Evolutionary conservation across 2,329 filamentous ascomycete species (phyloP), one percentile per base, ranked within the genome.

Genomic region (Talaromyces sp.): DNA sequence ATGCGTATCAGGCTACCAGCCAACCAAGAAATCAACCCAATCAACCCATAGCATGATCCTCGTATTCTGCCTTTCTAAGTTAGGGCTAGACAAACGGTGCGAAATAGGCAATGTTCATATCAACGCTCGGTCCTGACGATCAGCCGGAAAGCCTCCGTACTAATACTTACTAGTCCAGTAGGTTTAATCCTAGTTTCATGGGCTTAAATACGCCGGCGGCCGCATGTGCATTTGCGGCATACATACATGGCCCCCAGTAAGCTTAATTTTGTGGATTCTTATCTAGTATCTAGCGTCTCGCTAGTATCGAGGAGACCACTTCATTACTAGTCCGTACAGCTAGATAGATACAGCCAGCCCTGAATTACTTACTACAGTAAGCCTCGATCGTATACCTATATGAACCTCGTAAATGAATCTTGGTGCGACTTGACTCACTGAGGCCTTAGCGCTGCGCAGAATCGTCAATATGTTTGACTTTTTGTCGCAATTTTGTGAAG

Each of bases 221-320:
- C 15, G 49, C 49, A 53, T 53, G 15, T 19, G 25, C 27, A 53
- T 53, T 25, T 1, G 49, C 49, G 17, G 49, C 25, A 53, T 31
- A 31, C 49, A 53, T 53, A 31, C 49, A 53, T 53, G 49, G 49
- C 49, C 49, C 49, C 49, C 49, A 53, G 49, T n/a, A 53, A 29
- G 49, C 49, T 53, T 53, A 53, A 51, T 51, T 53, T n/a, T 53
- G 49, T 53, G 49, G 49, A 31, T 49, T 51, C 47, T 22, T 27
- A 51, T 51, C 47, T 27, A 29, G 10, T 11, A 29, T 29, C 25
- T 53, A 10, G 15, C 27, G 15, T 15, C 13, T 27, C 13, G 25
- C 47, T 51, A 11, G 43, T 51, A 27, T 17, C 47, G 22, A 51
- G 47, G 17, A 29, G n/a, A n/a, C n/a, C 13, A 31, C 6, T 53